Conservation (phyloP, 116 monocot species). For the Zostera marina region DNA sequence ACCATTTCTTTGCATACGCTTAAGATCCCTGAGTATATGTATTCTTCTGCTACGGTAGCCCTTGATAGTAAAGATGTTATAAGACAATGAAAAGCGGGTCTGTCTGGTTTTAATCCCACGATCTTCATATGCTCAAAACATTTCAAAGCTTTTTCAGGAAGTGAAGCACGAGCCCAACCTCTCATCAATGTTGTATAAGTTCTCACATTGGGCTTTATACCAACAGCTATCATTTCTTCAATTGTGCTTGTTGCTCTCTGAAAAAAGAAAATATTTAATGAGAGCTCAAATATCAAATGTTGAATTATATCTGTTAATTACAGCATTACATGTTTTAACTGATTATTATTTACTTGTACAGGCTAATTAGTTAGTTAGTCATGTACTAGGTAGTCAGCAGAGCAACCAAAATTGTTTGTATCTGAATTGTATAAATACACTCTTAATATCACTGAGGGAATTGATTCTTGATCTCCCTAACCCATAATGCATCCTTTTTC, state of each 20-base stretch:
- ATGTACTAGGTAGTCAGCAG: no score
- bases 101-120: constrained; percentile 61
- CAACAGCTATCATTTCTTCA: constrained; percentile 73
- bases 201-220: constrained; percentile 66
- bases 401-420: no score
- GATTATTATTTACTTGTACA: no score
- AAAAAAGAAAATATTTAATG: background rate
- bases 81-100: constrained; percentile 81
- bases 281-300: no score
- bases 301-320: no score
- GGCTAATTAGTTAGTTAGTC: no score
- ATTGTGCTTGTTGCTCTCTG: constrained; percentile 69
- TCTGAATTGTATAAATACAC: no score
- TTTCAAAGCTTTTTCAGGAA: constrained; percentile 70
- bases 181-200: constrained; percentile 84
- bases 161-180: constrained; percentile 80
- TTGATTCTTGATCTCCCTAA: no score
- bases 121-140: constrained; percentile 83
- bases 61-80: constrained; percentile 78
- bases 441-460: no score
- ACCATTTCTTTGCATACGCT: constrained; percentile 73
- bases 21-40: constrained; percentile 51
- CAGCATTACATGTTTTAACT: no score
- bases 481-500: no score
- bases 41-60: constrained; percentile 56